A percentile compares a stretch with the other conserved stretches of the same genome.
Evolutionary conservation across 768 basidiomycete species (phyloP).

Genomic region (Trametes punicea): DNA sequence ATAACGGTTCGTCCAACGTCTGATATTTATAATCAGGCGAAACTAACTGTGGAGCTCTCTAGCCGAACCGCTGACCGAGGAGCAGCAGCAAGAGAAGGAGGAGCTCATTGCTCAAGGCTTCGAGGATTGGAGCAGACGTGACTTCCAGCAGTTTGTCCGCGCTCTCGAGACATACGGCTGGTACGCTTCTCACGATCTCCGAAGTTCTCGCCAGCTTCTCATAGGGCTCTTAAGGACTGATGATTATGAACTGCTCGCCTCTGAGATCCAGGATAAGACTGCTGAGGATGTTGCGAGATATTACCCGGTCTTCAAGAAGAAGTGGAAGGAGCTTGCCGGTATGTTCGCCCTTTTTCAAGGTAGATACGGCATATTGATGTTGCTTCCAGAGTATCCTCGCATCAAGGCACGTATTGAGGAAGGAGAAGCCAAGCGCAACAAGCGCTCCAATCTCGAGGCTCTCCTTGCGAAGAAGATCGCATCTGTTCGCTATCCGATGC

Average conservation of each 20-base stretch:
- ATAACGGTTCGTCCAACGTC: slow-evolving; percentile 53
- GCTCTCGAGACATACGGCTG: slow-evolving; percentile 81
- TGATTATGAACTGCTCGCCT: slow-evolving; percentile 63
- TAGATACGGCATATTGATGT: neutral
- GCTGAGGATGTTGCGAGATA: slow-evolving; percentile 76
- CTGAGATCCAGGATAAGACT: slow-evolving; percentile 83
- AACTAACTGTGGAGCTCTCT: neutral
- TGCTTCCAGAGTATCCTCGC: slow-evolving; percentile 62
- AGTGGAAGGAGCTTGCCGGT: slow-evolving; percentile 85
- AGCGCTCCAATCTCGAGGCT: slow-evolving; percentile 74
- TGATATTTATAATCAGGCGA: neutral
- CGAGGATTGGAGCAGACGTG: slow-evolving; percentile 86
- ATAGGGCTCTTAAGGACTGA: slow-evolving; percentile 48
- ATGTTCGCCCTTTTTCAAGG: slow-evolving; percentile 20
- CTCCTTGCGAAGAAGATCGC: slow-evolving; percentile 80
- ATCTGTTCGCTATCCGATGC: slow-evolving; percentile 88
- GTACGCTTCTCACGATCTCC: slow-evolving; percentile 37
- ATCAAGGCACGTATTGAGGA: slow-evolving; percentile 82
- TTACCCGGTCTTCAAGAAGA: slow-evolving; percentile 80
- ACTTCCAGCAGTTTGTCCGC: slow-evolving; percentile 89
- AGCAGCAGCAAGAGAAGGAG: slow-evolving; percentile 81
- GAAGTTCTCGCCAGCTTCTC: neutral
- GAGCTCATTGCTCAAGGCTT: slow-evolving; percentile 75
- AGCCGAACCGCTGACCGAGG: slow-evolving; percentile 91
- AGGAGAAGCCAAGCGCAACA: slow-evolving; percentile 87